Evolutionary conservation across 1,139 yeast species (phyloP).

Genomic region (Pneumocystis murina): DNA sequence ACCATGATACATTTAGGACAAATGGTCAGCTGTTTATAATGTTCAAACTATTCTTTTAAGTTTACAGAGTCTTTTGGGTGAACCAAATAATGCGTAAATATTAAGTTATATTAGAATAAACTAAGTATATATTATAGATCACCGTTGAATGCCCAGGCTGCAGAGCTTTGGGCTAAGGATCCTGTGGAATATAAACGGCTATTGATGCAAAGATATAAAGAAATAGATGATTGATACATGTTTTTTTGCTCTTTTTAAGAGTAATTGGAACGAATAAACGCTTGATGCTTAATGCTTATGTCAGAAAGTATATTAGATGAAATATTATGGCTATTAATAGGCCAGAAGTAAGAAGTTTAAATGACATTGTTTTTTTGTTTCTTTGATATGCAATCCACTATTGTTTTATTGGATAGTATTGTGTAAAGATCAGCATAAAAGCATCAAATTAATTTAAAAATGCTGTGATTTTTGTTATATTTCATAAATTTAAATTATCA

Average conservation of each 20-base stretch:
- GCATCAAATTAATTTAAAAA: background rate
- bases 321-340: background rate
- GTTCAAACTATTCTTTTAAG: conserved; percentile 46
- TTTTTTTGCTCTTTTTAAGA: background rate
- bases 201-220: conserved; percentile 32
- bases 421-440: background rate
- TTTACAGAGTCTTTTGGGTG: conserved; percentile 42
- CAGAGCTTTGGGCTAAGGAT: conserved; percentile 17
- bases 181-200: conserved; percentile 34
- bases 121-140: conserved; percentile 17
- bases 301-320: background rate
- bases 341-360: background rate
- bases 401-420: background rate
- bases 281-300: background rate
- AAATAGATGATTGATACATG: conserved; percentile 21
- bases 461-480: background rate
- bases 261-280: background rate
- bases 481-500: background rate
- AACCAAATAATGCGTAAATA: conserved; percentile 32
- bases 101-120: background rate
- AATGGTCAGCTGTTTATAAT: conserved; percentile 58
- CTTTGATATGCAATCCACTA: background rate
- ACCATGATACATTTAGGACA: conserved; percentile 34
- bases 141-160: conserved; percentile 34
- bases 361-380: conserved; percentile 1